A percentile compares a stretch with the other conserved stretches of the same genome.
Conservation (phyloP, 305 asterid species). For the Solanum hybrid region DNA sequence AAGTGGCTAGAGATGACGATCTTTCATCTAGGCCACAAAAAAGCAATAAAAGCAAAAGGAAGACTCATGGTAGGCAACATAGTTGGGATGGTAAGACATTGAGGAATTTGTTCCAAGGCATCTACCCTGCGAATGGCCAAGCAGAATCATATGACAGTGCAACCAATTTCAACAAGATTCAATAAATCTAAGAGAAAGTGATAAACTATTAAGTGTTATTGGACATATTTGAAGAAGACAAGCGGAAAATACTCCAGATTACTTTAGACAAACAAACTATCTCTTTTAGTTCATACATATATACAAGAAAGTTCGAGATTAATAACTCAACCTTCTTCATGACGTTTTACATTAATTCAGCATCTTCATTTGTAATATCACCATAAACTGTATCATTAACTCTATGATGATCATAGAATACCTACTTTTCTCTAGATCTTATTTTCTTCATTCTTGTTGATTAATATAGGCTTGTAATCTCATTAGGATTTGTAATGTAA, state of each 20-base stretch:
- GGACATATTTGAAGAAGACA: neutral
- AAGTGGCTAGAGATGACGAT: neutral
- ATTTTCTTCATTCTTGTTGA: neutral
- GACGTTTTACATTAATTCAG: neutral
- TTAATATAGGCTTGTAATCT: neutral
- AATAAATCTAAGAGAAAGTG: neutral
- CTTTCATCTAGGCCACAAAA: neutral
- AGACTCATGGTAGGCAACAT: neutral
- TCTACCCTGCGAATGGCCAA: neutral
- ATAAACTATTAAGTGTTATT: neutral
- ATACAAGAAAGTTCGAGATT: neutral
- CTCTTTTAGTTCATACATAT: neutral
- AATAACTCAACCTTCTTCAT: neutral
- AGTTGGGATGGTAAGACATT: neutral
- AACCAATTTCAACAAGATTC: neutral
- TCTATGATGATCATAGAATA: neutral
- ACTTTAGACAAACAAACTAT: neutral
- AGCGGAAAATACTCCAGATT: no score
- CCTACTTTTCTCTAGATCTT: neutral
- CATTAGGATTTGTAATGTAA: neutral
- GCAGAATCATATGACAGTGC: neutral
- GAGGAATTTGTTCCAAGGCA: neutral
- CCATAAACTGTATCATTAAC: fast-evolving
- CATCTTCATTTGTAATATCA: neutral
- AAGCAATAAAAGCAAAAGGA: neutral